These are phyloP conservation scores for Fusarium sarcochroum DNA, from an alignment of 2,329 filamentous ascomycete species.

Conservation along the genomic window DNA sequence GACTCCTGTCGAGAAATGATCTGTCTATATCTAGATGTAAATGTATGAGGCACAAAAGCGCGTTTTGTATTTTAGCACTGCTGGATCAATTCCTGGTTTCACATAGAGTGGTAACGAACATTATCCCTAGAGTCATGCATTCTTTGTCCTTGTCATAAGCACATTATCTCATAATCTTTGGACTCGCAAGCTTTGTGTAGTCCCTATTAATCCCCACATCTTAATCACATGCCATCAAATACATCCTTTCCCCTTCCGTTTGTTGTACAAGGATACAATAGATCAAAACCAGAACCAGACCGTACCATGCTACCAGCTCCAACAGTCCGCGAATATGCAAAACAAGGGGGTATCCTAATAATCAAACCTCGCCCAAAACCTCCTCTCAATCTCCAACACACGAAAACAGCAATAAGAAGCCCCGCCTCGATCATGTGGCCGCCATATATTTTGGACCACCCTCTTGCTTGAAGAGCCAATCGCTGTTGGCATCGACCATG, in stretches of 20 bases:
- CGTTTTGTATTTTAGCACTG: background rate
- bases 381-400: slow-evolving; percentile 6
- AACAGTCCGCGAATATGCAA: slow-evolving; percentile 13
- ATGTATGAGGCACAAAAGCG: background rate
- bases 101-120: background rate
- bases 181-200: background rate
- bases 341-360: slow-evolving; percentile 39
- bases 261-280: slow-evolving; percentile 5
- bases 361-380: slow-evolving; percentile 18
- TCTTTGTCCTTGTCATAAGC: slow-evolving; percentile 15
- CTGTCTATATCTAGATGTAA: background rate
- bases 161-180: slow-evolving; percentile 10
- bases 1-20: slow-evolving; percentile 41
- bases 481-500: slow-evolving; percentile 79
- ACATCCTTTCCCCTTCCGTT: background rate
- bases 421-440: slow-evolving; percentile 13
- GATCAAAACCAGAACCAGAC: background rate
- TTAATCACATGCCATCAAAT: background rate
- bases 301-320: background rate
- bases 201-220: slow-evolving; percentile 1
- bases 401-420: background rate
- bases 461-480: slow-evolving; percentile 78
- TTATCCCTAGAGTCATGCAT: slow-evolving; percentile 1
- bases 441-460: slow-evolving; percentile 49
- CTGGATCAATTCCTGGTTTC: background rate